Evolutionary conservation across 805 yeast genomes (phyloP).

Genomic region (Starmera dryadoides): DNA sequence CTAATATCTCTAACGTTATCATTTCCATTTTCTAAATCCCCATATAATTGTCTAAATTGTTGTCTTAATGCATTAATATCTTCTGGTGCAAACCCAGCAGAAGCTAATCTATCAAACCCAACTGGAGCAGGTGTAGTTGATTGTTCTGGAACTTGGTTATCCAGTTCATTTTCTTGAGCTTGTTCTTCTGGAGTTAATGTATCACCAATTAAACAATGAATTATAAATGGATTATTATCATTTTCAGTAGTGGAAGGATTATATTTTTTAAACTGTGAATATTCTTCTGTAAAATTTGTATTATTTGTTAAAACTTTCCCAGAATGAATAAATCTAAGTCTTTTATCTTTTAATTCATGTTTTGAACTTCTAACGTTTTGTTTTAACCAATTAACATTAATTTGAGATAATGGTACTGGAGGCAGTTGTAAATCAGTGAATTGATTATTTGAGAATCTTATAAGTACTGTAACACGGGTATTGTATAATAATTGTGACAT

Average conservation of each 20-base stretch:
- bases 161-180: conserved; percentile 51
- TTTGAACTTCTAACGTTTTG: conserved; percentile 30
- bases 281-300: conserved; percentile 47
- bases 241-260: neutral
- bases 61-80: conserved; percentile 66
- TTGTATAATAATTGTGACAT: conserved; percentile 1
- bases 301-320: conserved; percentile 58
- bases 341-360: conserved; percentile 24
- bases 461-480: conserved; percentile 11
- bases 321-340: conserved; percentile 60
- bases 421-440: conserved; percentile 34
- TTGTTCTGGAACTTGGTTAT: conserved; percentile 40
- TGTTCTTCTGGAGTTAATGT: conserved; percentile 47
- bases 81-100: conserved; percentile 76
- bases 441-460: conserved; percentile 40
- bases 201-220: conserved; percentile 79
- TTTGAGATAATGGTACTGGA: conserved; percentile 21
- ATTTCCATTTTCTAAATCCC: conserved; percentile 23
- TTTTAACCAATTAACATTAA: conserved; percentile 33
- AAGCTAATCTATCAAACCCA: conserved; percentile 79
- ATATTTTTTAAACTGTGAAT: conserved; percentile 25
- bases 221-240: conserved; percentile 36
- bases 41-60: conserved; percentile 70
- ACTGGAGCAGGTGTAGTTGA: conserved; percentile 61
- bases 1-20: conserved; percentile 44